These are phyloP conservation scores for Dictyostelium purpureum DNA, from an alignment of 78 protist genomes.

Conservation along the genomic window DNA sequence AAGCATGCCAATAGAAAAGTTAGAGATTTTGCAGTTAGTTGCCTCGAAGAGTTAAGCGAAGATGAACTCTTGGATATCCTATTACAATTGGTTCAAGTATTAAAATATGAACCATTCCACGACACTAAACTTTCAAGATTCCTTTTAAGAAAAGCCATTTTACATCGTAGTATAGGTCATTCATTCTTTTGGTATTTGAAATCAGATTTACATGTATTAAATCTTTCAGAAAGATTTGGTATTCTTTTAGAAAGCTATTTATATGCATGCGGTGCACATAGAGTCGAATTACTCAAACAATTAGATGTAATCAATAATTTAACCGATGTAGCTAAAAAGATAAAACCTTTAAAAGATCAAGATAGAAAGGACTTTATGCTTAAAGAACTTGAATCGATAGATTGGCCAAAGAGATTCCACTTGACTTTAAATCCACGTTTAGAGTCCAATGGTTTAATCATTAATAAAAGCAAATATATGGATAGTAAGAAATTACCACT, in stretches of 20 bases:
- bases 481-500: conserved; percentile 91
- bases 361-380: conserved; percentile 60
- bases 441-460: conserved; percentile 67
- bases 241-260: conserved; percentile 90
- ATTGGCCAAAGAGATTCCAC: conserved; percentile 71
- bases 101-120: conserved; percentile 91
- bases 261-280: conserved; percentile 84
- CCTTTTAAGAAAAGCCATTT: conserved; percentile 78
- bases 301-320: conserved; percentile 22
- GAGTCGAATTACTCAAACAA: conserved; percentile 57
- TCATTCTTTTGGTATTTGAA: conserved; percentile 90
- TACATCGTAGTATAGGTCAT: conserved; percentile 79
- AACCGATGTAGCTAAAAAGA: conserved; percentile 39
- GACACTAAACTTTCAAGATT: conserved; percentile 81
- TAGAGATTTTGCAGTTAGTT: conserved; percentile 87
- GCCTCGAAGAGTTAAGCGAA: conserved; percentile 84
- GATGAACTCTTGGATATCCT: conserved; percentile 83
- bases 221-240: conserved; percentile 89
- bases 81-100: conserved; percentile 91
- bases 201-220: conserved; percentile 88
- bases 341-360: conserved; percentile 49
- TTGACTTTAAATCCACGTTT: conserved; percentile 79
- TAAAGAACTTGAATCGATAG: conserved; percentile 25
- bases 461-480: conserved; percentile 90
- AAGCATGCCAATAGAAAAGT: conserved; percentile 84